Conservation (phyloP, 1,284 basidiomycete species). For the Grifola frondosa region DNA sequence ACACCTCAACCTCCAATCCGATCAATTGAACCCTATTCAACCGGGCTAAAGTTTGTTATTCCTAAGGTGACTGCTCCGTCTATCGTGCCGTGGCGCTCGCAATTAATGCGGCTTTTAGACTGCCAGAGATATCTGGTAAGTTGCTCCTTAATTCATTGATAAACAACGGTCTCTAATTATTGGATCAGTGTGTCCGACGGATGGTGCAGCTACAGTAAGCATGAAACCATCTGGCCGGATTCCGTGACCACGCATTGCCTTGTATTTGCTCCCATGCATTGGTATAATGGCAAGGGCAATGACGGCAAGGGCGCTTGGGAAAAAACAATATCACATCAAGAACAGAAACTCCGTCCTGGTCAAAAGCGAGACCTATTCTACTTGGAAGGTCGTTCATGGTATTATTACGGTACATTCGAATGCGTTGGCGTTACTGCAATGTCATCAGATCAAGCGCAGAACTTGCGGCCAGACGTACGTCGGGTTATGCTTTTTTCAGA, state of each 20-base stretch:
- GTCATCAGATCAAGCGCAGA: neutral
- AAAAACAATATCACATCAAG: neutral
- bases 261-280: constrained; percentile 7
- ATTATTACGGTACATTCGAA: constrained; percentile 18
- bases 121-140: no score
- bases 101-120: no score
- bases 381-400: constrained; percentile 7
- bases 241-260: constrained; percentile 8
- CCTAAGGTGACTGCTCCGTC: no score
- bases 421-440: constrained; percentile 4
- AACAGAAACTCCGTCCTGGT: neutral
- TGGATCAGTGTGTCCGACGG: no score
- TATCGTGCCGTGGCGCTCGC: no score
- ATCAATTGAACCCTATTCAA: no score
- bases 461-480: constrained; percentile 4
- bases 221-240: constrained; percentile 14
- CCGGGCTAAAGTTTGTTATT: no score
- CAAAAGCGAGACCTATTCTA: constrained; percentile 15
- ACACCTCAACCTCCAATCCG: no score
- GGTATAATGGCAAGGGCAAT: constrained; percentile 9
- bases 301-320: constrained; percentile 13
- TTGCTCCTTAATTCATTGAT: no score
- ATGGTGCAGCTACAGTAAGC: no score
- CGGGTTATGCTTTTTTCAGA: no score
- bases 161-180: no score